A percentile compares a stretch with the other conserved stretches of the same genome.
Conservation (phyloP, 768 basidiomycete genomes). For the Hypsizygus marmoreus region DNA sequence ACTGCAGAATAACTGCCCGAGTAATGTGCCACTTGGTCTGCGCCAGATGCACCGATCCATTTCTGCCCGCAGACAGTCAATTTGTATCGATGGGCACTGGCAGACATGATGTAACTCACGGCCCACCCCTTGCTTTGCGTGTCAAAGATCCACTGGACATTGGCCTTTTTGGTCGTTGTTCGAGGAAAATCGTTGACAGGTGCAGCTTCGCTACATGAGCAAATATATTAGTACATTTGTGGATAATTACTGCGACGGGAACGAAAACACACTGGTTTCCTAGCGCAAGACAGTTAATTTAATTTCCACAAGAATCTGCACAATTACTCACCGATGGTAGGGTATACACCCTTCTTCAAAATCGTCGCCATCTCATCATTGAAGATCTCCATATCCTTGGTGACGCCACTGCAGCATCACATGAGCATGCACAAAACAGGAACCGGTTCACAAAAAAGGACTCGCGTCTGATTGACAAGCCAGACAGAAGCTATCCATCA, state of each 20-base stretch:
- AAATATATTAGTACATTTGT: background rate
- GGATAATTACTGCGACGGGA: background rate
- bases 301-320: background rate
- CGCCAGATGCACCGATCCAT: constrained; percentile 48
- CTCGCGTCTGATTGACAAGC: constrained; percentile 46
- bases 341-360: constrained; percentile 45
- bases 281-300: constrained; percentile 15
- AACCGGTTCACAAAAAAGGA: constrained; percentile 1
- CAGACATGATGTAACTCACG: constrained; percentile 29
- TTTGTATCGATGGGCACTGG: background rate
- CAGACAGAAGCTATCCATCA: constrained; percentile 55
- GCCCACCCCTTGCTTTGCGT: constrained; percentile 50
- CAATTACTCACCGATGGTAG: constrained; percentile 43
- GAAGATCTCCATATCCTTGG: constrained; percentile 45
- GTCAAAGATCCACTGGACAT: constrained; percentile 60
- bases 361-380: constrained; percentile 45
- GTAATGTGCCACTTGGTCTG: constrained; percentile 42
- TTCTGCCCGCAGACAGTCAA: constrained; percentile 27
- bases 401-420: constrained; percentile 37
- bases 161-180: constrained; percentile 37
- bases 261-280: constrained; percentile 49
- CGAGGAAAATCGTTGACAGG: constrained; percentile 63
- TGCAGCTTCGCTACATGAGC: constrained; percentile 47
- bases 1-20: constrained; percentile 59
- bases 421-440: background rate